A percentile compares a stretch with the other conserved stretches of the same genome.
Evolutionary conservation across 2,329 filamentous ascomycete species (phyloP).

Genomic region (Hymenoscyphus repandus): DNA sequence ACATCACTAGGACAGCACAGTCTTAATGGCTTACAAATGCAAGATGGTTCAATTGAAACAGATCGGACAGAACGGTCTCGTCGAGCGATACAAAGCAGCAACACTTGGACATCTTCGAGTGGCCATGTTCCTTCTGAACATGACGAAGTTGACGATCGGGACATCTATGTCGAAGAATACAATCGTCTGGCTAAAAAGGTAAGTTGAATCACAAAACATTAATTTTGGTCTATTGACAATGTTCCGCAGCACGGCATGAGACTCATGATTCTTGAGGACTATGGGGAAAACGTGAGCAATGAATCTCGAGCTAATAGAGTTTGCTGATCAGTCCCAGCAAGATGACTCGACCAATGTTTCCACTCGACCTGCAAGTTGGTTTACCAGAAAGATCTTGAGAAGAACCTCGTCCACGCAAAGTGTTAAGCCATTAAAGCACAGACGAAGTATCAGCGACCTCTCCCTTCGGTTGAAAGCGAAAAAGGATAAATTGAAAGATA

Average conservation of each 20-base stretch:
- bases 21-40: not conserved
- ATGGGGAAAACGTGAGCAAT: constrained; percentile 20
- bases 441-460: constrained; percentile 51
- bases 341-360: constrained; percentile 13
- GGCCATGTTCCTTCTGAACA: constrained; percentile 44
- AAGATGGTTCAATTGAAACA: constrained; percentile 4
- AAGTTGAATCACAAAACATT: not conserved
- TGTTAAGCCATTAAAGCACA: constrained; percentile 35
- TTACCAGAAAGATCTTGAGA: constrained; percentile 34
- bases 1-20: constrained; percentile 3
- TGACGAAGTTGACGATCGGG: constrained; percentile 45
- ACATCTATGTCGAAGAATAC: constrained; percentile 50
- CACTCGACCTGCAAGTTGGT: constrained; percentile 34
- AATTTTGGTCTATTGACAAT: constrained; percentile 4
- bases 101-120: constrained; percentile 54
- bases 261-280: constrained; percentile 22
- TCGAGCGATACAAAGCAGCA: constrained; percentile 33
- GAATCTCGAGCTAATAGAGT: too few species aligned
- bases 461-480: constrained; percentile 43
- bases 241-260: constrained; percentile 46
- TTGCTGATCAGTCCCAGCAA: too few species aligned
- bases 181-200: constrained; percentile 57
- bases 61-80: constrained; percentile 7
- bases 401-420: constrained; percentile 32
- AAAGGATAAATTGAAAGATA: constrained; percentile 41